Base-by-base conservation (phyloP, 148 eudicot genomes). In the Amaranthus cruentus region DNA sequence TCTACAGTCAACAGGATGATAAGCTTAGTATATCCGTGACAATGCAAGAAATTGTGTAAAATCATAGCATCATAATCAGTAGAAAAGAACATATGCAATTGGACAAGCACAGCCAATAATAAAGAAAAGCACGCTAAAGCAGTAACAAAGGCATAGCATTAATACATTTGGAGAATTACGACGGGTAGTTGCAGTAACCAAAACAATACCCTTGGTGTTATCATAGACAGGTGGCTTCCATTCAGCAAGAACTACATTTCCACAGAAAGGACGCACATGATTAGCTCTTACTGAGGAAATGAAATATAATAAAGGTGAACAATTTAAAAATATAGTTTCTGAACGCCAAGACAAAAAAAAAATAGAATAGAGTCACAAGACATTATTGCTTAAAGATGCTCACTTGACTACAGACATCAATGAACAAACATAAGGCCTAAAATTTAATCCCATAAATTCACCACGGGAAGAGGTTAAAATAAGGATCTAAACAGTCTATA, bases 141-240 rank as follows among this genome's bases (percentile, higher is more conserved):
- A 72, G 55, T 2, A 58, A 73, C 49, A 6, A 77, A 8, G 4
- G 42, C 55, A 63, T 50, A 81, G 47, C 62, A 82, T 61, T 73
- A 87, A 84, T 87, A 95, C 99, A 78, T 92, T 88, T 43, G 99
- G 99, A 77, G 99, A 92, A 83, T 95, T 95, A 59, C 99, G 97
- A 53, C 99, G 89, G 68, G 97, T 95, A 14, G 96, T 81, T 47
- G 99, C 99, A 52, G 96, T 89, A 76, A 95, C 96, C 82, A 95
- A 79, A 46, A 87, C 84, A 80, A 95, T 84, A 76, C 99, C 99
- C 81, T 79, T 92, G 49, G 87, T 79, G 83, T 95, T 95, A 80
- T 92, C 99, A 85, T 95, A 95, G 53, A 92, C 94, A 63, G 99
- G 97, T 62, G 96, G 97, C 75, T 95, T 95, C 99, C 99, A 95